Evolutionary conservation across 139 green algal genomes (phyloP).

Genomic region (Diplosphaera chodatii): DNA sequence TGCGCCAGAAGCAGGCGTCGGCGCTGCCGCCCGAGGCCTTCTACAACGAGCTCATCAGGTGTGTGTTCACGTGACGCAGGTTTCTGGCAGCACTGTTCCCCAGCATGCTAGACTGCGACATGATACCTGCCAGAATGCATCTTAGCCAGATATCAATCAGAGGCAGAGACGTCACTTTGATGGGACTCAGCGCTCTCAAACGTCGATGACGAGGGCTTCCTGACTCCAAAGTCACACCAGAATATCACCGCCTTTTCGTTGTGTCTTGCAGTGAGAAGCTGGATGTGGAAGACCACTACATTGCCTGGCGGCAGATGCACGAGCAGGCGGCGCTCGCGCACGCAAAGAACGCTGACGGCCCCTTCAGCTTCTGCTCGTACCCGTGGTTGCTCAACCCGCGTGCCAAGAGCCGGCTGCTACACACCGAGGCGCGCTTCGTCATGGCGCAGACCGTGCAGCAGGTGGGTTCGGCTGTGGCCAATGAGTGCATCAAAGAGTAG

Average conservation of each 20-base stretch:
- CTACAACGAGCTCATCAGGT: slow-evolving; percentile 87
- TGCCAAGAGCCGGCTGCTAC: slow-evolving; percentile 86
- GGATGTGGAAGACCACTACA: slow-evolving; percentile 87
- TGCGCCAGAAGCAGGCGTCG: slow-evolving; percentile 12
- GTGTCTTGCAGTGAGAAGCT: slow-evolving; percentile 65
- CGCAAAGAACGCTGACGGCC: slow-evolving; percentile 41
- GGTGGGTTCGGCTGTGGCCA: too few relatives aligned
- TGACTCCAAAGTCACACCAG: too few relatives aligned
- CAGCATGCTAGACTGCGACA: too few relatives aligned
- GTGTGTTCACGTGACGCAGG: too few relatives aligned
- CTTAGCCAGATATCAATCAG: too few relatives aligned
- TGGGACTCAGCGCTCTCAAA: too few relatives aligned
- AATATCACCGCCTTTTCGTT: too few relatives aligned
- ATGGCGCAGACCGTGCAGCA: slow-evolving; percentile 38
- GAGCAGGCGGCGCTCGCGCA: slow-evolving; percentile 38
- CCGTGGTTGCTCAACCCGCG: slow-evolving; percentile 83
- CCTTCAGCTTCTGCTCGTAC: slow-evolving; percentile 88
- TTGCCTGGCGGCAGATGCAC: slow-evolving; percentile 72
- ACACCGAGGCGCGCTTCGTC: slow-evolving; percentile 55
- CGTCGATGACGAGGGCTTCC: too few relatives aligned
- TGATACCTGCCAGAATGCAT: too few relatives aligned
- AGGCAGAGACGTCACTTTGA: too few relatives aligned
- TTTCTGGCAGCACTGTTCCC: too few relatives aligned
- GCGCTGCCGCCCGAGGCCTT: slow-evolving; percentile 75
- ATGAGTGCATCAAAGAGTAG: too few relatives aligned